Evolutionary conservation across 805 yeast genomes (phyloP), one percentile per base, ranked within the genome.

Genomic region (Monosporozyma unispora): DNA sequence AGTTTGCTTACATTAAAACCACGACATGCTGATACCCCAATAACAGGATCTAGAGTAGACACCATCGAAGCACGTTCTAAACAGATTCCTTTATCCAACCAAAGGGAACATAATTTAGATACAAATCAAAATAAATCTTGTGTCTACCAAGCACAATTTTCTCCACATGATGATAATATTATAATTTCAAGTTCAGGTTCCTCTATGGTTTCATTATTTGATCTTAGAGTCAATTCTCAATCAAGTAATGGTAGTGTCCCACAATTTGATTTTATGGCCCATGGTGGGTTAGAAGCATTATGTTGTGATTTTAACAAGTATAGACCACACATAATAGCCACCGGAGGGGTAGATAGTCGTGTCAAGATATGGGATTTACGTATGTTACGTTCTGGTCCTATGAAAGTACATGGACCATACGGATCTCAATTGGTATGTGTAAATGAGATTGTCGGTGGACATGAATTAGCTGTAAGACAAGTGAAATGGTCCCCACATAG

Each of bases 291-390:
- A 45, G 98, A 91, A 63, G 74, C 86, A 8, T 72, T 93, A 44
- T 71, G 84, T 2, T 78, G 89, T 52, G 98, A 91, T 70, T 90
- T 89, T 82, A 93, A 91, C 68, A 90, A 90, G 64, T 91, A 93
- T 66, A 75, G 87, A 59, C 76, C 88, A 1, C 76, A 82, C 2
- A 77, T 88, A 0, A 70, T 91, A 4, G 96, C 96, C 3, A 80
- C 95, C 0, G 93, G 87, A 2, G 95, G 96, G n/a, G 95, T 91
- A 8, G 98, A 91, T 63, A 86, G 86, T 60, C 70, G 82, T 21
- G 78, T 90, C 43, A 78, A 87, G 54, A 72, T 89, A 3, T 91
- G 97, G 96, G 99, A 91, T 63, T 65, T 87, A 44, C 74, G 98
- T 52, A 84, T 82, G 82, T 21, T 57, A 6, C 31, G 45, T 25